phyloP scores from a whole-genome alignment of 116 monocot species.

The Phalaenopsis hybrid region DNA sequence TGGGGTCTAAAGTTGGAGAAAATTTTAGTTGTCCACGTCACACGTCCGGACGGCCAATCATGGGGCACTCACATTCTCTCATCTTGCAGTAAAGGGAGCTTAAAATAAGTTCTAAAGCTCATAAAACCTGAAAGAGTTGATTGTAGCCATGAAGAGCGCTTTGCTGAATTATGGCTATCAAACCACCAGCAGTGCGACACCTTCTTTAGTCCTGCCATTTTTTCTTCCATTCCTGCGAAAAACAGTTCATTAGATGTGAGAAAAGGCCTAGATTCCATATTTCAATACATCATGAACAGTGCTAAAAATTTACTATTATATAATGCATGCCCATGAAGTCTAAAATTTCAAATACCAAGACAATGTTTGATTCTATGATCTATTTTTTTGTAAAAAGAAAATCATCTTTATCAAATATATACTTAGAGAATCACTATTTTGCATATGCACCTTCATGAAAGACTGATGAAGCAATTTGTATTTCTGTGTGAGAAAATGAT shows the following conservation, averaged over 20 bases:
- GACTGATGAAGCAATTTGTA: too few relatives aligned
- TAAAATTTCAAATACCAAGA: not conserved
- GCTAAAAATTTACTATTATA: not conserved
- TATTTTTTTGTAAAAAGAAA: not conserved
- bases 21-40: too few relatives aligned
- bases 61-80: too few relatives aligned
- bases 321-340: not conserved
- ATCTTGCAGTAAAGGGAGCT: too few relatives aligned
- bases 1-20: too few relatives aligned
- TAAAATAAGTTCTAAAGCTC: not conserved
- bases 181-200: conserved; percentile 4
- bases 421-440: not conserved
- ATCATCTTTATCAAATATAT: not conserved
- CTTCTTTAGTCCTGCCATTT: not conserved
- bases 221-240: not conserved
- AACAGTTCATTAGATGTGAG: not conserved
- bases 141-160: conserved; percentile 5
- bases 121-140: conserved; percentile 8
- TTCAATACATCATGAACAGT: not conserved
- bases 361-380: not conserved
- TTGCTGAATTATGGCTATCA: conserved; percentile 3
- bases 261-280: not conserved
- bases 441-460: not conserved
- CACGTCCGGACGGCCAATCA: too few relatives aligned
- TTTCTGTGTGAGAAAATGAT: too few relatives aligned